Evolutionary conservation across 768 basidiomycete genomes (phyloP).

Genomic region (Mycena leptocephala): DNA sequence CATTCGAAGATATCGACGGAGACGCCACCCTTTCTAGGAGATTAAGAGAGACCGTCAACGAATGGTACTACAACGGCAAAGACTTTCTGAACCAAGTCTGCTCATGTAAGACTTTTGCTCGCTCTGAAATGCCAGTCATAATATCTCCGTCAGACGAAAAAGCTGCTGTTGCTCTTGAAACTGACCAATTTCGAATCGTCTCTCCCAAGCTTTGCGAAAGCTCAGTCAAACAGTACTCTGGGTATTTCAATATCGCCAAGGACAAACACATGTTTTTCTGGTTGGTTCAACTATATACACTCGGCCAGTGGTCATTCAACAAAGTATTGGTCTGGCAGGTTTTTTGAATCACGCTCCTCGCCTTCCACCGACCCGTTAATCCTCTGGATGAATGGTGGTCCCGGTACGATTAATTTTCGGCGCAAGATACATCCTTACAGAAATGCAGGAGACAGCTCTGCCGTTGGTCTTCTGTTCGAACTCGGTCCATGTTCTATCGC

Average conservation of each 20-base stretch:
- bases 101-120: slow-evolving; percentile 62
- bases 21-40: too few relatives aligned
- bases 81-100: slow-evolving; percentile 80
- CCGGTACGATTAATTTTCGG: too few relatives aligned
- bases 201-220: slow-evolving; percentile 86
- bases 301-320: background rate
- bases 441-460: slow-evolving; percentile 66
- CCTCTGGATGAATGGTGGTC: slow-evolving; percentile 91
- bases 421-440: too few relatives aligned
- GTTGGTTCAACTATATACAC: background rate
- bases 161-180: slow-evolving; percentile 70
- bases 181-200: slow-evolving; percentile 72
- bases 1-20: too few relatives aligned
- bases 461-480: slow-evolving; percentile 92
- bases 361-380: slow-evolving; percentile 88
- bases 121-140: background rate
- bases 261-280: slow-evolving; percentile 93
- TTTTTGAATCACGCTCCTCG: slow-evolving; percentile 88
- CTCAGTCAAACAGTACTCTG: slow-evolving; percentile 85
- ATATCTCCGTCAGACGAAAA: slow-evolving; percentile 70
- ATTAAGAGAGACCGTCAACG: too few relatives aligned
- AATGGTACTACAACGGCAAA: slow-evolving; percentile 76
- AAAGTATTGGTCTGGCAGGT: slow-evolving; percentile 53
- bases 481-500: slow-evolving; percentile 90
- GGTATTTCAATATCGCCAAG: slow-evolving; percentile 86